Base-by-base conservation (phyloP, 2,329 filamentous ascomycete genomes). In the Tolypocladium amazonense region DNA sequence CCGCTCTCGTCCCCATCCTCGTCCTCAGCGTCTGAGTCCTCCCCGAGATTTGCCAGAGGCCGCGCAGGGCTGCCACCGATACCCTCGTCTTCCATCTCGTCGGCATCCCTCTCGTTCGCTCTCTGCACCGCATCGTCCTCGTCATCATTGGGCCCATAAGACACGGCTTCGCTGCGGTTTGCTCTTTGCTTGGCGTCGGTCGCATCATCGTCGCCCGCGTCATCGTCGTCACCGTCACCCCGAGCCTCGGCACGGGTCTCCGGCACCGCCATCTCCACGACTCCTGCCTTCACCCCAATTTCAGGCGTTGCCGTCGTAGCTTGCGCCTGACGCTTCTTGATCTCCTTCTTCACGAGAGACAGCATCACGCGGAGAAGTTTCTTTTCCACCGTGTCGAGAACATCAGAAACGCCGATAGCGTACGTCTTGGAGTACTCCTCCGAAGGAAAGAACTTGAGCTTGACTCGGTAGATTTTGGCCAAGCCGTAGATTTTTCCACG, bases 131-230 rank as follows among this genome's bases (percentile, higher is more conserved):
- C 86, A 65, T 90, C 84, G 69, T 97, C 94, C 4, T 93, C 93
- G 6, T 96, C 92, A 69, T 97, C 94, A 55, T 96, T 95, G 39
- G 88, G 90, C 45, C 91, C 93, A 66, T 97, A 97, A 18, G 91
- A 94, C 2, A 93, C 87, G 37, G 88, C 89, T 73, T 96, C 89
- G 58, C 82, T 79, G 47, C 89, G 87, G 71, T 96, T 94, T 54
- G 86, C 84, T 67, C 83, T 85, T 68, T 86, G 82, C 75, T 91
- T 95, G 66, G 84, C 85, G 63, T 82, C 85, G 4, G 86, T 92
- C 56, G 84, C 90, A 69, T 95, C 90, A 60, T 86, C 87, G 58
- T 94, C 92, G 53, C 86, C 90, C 35, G 86, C 87, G n/a, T 87
- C 84, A 60, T 89, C 88, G 47, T 83, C 84, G 33, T 86, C 83